A percentile compares a stretch with the other conserved stretches of the same genome.
Conservation (phyloP, 768 basidiomycete species). For the Boletus sensibilis region DNA sequence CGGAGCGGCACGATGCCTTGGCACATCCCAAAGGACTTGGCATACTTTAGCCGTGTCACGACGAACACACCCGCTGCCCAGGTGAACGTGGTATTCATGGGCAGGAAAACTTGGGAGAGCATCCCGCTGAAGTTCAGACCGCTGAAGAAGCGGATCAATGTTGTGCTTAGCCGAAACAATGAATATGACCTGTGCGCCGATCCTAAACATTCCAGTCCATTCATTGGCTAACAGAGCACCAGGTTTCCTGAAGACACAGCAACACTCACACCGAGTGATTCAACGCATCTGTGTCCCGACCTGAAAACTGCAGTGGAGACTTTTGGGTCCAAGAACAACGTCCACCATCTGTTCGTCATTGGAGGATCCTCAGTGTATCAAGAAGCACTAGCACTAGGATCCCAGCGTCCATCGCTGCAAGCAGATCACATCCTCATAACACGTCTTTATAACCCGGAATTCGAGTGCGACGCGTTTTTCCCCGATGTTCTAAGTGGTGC, state of each 20-base stretch:
- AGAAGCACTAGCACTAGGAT: conserved; percentile 49
- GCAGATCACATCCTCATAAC: conserved; percentile 89
- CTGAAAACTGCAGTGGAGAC: conserved; percentile 19
- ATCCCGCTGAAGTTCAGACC: conserved; percentile 86
- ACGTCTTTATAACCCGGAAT: conserved; percentile 69
- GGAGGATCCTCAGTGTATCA: conserved; percentile 89
- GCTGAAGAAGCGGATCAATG: conserved; percentile 68
- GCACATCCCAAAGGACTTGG: conserved; percentile 85
- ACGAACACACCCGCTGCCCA: conserved; percentile 51
- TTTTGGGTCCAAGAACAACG: conserved; percentile 13
- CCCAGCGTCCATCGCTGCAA: conserved; percentile 33
- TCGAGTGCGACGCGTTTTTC: conserved; percentile 88
- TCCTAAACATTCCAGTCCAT: background rate
- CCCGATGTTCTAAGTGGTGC: conserved; percentile 57
- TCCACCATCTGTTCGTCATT: conserved; percentile 77
- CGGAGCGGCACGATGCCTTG: conserved; percentile 76
- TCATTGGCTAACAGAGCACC: conserved; percentile 6
- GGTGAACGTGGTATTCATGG: conserved; percentile 88
- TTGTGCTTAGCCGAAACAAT: conserved; percentile 67
- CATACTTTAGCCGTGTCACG: conserved; percentile 86
- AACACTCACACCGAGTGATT: conserved; percentile 8
- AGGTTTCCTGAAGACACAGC: conserved; percentile 16
- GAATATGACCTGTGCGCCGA: conserved; percentile 60
- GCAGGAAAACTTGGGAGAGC: conserved; percentile 96
- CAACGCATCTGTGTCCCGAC: conserved; percentile 32